Evolutionary conservation across 2,329 filamentous ascomycete genomes (phyloP).

Genomic region (Diplodia scrobiculata): DNA sequence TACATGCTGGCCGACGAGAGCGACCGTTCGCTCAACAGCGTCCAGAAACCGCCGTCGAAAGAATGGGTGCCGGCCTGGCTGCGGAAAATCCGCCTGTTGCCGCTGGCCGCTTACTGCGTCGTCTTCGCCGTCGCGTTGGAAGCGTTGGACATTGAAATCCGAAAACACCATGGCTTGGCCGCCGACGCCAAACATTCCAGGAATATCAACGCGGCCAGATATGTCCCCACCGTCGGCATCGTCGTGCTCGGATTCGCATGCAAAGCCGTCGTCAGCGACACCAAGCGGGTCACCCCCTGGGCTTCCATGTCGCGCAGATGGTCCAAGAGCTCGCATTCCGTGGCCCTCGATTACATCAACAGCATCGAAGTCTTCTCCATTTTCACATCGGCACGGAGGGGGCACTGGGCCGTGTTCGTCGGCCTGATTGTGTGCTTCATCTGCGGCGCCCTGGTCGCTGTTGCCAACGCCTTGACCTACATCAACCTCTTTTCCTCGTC

Average conservation of each 20-base stretch:
- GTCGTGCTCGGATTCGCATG: conserved; percentile 22
- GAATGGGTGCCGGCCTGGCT: conserved; percentile 26
- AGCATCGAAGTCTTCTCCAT: conserved; percentile 12
- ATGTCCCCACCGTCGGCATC: conserved; percentile 19
- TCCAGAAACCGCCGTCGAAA: neutral
- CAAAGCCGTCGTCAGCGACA: conserved; percentile 7
- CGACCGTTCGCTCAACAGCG: neutral
- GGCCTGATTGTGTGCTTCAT: conserved; percentile 15
- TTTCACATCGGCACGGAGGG: conserved; percentile 4
- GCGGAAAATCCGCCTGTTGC: neutral
- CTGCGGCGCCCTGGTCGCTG: conserved; percentile 15
- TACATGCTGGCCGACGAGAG: conserved; percentile 15
- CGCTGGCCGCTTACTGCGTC: conserved; percentile 20
- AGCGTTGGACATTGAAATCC: neutral
- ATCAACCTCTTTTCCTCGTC: conserved; percentile 9
- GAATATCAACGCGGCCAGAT: conserved; percentile 7
- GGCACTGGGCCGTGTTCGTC: conserved; percentile 19
- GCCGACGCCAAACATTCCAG: neutral
- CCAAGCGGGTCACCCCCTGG: conserved; percentile 21
- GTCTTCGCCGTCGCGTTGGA: conserved; percentile 4
- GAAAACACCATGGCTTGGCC: conserved; percentile 1
- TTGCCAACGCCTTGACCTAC: conserved; percentile 18
- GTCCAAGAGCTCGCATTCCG: conserved; percentile 24
- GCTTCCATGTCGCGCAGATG: conserved; percentile 16
- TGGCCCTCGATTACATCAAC: conserved; percentile 25